Evolutionary conservation across 768 basidiomycete genomes (phyloP), one percentile per base, ranked within the genome.

Genomic region (Paxillus involutus): DNA sequence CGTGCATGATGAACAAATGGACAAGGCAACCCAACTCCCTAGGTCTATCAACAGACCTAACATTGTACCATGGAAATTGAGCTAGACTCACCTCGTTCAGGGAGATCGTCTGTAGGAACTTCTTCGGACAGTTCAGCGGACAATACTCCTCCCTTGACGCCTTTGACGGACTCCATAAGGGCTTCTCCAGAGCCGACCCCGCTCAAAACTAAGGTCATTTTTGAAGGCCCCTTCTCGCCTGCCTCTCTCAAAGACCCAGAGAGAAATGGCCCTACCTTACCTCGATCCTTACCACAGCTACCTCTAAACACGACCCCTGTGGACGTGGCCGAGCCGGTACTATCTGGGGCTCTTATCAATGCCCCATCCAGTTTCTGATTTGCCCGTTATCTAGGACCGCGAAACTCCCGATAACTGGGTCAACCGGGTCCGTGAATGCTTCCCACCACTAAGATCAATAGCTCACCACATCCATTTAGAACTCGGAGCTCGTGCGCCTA

Each of bases 401-500:
- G 65, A 67, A 24, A 75, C 76, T 4, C 75, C 75, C 0, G 77
- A 78, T 51, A 69, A 61, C n/a, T 77, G 76, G 75, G 42, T 77
- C 45, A 66, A 67, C 41, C 67, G 77, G 29, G 75, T 71, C 24
- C n/a, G 44, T 45, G 4, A 17, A 24, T 16, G n/a, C 35, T 35
- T 41, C 19, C 37, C 16, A 29, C 12, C 17, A 11, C 21, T 51
- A 37, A 45, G 21, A 6, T 35, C 1, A 32, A 33, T 13, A 17
- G 21, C 37, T 26, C 46, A 53, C 30, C 47, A 0, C 17, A 26
- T 29, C 21, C 24, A 19, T 29, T 17, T 26, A 71, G 59, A 64
- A 76, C 42, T 69, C 72, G 0, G 55, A 61, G 26, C 73, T 83
- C 42, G 67, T 84, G 21, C 75, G 80, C 3, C 59, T 84, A 48